Evolutionary conservation across 192 early-diverging fungal species (phyloP), one percentile per base, ranked within the genome.

Genomic region (Linnemannia exigua): DNA sequence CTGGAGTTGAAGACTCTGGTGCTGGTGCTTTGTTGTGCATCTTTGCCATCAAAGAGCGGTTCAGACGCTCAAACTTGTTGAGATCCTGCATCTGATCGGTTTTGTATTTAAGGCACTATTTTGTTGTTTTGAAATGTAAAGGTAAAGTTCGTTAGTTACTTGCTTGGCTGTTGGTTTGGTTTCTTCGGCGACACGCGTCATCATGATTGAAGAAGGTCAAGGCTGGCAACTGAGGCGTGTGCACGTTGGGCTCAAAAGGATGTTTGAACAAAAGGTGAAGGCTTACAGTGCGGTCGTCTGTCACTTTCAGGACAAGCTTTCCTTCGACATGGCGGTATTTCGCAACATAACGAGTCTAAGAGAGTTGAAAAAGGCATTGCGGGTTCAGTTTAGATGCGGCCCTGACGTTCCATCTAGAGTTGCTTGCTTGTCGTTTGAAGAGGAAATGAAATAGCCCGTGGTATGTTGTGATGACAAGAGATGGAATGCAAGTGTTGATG

Each of bases 251-350:
- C 28, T 6, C n/a, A 50, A 63, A 35, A 16, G 22, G n/a, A 52
- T 47, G 15, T 16, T 63, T 14, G 14, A 63, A 31, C 3, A 44
- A 44, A 44, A 44, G 11, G 25, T 15, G 5, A 28, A 50, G 14
- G 28, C 89, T 89, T 91, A 94, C 95, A 74, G 82, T 91, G 63
- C 89, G 88, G 70, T 94, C 94, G 74, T 96, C 92, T 9, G 94
- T 95, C 31, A 95, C 94, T 85, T 95, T 95, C 69, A 96, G 88
- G 28, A 95, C 90, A 6, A 96, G 90, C 77, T 92, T 88, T 37
- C 93, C 93, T 74, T 95, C 94, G 51, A 74, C 75, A 88, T 95
- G 93, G 75, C 91, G 88, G 80, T 94, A 96, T 70, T 90, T 91
- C 15, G 89, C 82, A 37, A 95, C 90, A 81, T 94, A 95, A 20